phyloP scores from a whole-genome alignment of 1,139 yeast genomes.

The Hansenula lynferdii region DNA sequence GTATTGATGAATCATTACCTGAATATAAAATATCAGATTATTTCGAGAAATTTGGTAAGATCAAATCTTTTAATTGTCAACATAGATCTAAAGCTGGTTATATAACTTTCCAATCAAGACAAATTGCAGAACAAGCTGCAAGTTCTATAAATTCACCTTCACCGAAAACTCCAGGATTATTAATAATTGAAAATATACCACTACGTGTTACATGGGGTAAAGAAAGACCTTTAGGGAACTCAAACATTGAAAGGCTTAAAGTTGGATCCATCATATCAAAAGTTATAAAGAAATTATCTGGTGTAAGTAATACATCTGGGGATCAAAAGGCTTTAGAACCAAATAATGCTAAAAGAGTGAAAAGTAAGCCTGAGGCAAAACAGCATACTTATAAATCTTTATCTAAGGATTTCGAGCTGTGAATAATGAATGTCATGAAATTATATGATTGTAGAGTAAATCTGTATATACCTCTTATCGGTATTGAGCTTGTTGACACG shows the following conservation, averaged over 20 bases:
- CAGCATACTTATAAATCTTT: constrained; percentile 5
- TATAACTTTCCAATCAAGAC: constrained; percentile 44
- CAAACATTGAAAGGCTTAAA: constrained; percentile 44
- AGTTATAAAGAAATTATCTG: constrained; percentile 45
- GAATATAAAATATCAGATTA: constrained; percentile 51
- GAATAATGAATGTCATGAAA: background rate
- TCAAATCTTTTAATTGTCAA: constrained; percentile 47
- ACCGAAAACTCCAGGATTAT: constrained; percentile 29
- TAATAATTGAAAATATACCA: constrained; percentile 43
- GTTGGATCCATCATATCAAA: constrained; percentile 51
- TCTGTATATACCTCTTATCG: no score
- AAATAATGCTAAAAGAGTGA: background rate
- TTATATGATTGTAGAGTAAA: background rate
- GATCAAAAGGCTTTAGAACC: background rate
- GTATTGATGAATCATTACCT: constrained; percentile 62
- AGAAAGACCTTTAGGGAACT: constrained; percentile 42
- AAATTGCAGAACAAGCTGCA: constrained; percentile 54
- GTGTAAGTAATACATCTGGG: background rate
- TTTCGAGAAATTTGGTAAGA: constrained; percentile 40
- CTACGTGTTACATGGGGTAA: constrained; percentile 66
- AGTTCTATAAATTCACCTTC: constrained; percentile 23
- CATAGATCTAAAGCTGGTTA: constrained; percentile 67
- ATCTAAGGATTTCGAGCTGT: constrained; percentile 6
- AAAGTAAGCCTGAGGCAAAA: no score
- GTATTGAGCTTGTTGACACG: no score